These are phyloP conservation scores for Podila horticola DNA, from an alignment of 192 early-diverging fungal genomes.

Conservation along the genomic window DNA sequence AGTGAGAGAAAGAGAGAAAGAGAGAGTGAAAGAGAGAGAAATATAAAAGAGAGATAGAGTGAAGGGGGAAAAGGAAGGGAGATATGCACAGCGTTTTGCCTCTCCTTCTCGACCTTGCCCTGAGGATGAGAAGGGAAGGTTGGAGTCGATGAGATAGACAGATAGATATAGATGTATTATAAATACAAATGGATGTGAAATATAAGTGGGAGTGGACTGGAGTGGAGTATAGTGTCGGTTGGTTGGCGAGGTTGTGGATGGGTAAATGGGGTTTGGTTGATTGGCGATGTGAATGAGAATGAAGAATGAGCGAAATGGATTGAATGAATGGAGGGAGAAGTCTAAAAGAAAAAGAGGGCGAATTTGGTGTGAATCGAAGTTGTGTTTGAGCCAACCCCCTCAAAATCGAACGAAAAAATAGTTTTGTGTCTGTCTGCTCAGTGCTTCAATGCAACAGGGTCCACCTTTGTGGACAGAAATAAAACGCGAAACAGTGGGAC, in stretches of 20 bases:
- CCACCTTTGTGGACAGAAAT: no score
- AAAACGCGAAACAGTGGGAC: no score
- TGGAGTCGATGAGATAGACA: background rate
- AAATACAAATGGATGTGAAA: background rate
- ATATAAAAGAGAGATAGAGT: background rate
- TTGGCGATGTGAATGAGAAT: background rate
- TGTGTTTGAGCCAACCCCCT: background rate
- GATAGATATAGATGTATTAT: background rate
- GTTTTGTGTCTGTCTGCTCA: no score
- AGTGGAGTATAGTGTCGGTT: background rate
- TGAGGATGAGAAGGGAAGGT: background rate
- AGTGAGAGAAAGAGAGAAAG: background rate
- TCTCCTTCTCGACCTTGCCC: no score
- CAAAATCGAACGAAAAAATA: no score
- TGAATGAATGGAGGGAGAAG: background rate
- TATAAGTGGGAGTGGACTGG: background rate
- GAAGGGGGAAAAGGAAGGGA: background rate
- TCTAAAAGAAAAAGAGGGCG: background rate
- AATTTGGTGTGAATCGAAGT: background rate
- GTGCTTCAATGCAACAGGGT: no score
- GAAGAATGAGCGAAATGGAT: background rate
- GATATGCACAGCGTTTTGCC: no score
- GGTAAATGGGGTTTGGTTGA: background rate
- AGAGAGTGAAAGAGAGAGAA: background rate
- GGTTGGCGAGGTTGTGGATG: background rate